Percentiles rank a stretch among this genome's conserved stretches.
phyloP scores from a whole-genome alignment of 192 early-diverging fungal genomes.

The Linnemannia exigua region DNA sequence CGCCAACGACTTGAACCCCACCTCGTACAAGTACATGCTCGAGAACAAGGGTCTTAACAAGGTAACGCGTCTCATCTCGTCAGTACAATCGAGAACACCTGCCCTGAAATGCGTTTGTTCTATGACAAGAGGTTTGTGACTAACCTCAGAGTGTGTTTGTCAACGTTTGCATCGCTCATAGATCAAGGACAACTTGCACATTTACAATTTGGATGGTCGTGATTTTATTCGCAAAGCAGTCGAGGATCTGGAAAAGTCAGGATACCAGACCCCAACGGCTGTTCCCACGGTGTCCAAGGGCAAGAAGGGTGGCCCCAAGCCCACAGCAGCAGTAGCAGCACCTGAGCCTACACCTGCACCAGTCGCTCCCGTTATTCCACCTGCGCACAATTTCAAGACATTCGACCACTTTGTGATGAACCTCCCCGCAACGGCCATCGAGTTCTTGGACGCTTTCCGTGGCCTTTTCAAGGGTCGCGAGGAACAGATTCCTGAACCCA shows the following conservation, averaged over 20 bases:
- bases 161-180: slow-evolving; percentile 21
- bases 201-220: slow-evolving; percentile 93
- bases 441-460: slow-evolving; percentile 95
- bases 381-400: slow-evolving; percentile 59
- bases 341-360: slow-evolving; percentile 28
- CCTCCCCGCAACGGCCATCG: slow-evolving; percentile 95
- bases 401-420: slow-evolving; percentile 99
- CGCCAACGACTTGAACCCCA: slow-evolving; percentile 98
- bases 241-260: slow-evolving; percentile 67
- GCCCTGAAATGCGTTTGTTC: not conserved
- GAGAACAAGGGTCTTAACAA: slow-evolving; percentile 92
- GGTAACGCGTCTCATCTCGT: slow-evolving; percentile 56
- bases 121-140: not conserved
- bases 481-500: slow-evolving; percentile 53
- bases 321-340: not conserved
- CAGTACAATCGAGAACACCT: not conserved
- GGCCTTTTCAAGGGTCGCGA: slow-evolving; percentile 78
- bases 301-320: slow-evolving; percentile 39
- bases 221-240: slow-evolving; percentile 89
- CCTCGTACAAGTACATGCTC: slow-evolving; percentile 82
- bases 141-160: not conserved
- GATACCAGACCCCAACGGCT: slow-evolving; percentile 29
- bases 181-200: slow-evolving; percentile 71
- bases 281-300: slow-evolving; percentile 26
- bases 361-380: slow-evolving; percentile 13